Percentiles rank a stretch among this genome's conserved stretches.
phyloP scores from a whole-genome alignment of 2,329 filamentous ascomycete species.

The Colletotrichum sp. region DNA sequence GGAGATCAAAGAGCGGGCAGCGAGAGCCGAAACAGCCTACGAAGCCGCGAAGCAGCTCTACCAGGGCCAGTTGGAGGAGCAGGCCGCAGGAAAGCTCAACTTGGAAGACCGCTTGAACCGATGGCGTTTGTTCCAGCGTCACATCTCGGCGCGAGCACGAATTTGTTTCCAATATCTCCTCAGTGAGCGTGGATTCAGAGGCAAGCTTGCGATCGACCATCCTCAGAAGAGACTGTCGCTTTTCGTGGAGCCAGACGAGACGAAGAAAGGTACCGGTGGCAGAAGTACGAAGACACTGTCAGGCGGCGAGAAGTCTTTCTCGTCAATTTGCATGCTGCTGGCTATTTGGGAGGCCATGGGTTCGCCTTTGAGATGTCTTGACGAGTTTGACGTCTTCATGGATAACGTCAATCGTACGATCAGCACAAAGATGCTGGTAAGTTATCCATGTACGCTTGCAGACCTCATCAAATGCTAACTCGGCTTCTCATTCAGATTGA shows the following conservation, averaged over 20 bases:
- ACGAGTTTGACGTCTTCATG: slow-evolving; percentile 99
- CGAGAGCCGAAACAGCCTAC: slow-evolving; percentile 45
- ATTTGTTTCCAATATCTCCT: slow-evolving; percentile 89
- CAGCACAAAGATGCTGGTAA: slow-evolving; percentile 90
- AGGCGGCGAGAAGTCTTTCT: slow-evolving; percentile 97
- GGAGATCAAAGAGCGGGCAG: slow-evolving; percentile 61
- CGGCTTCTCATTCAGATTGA: slow-evolving; percentile 63
- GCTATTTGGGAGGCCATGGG: slow-evolving; percentile 99
- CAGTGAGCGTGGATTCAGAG: slow-evolving; percentile 87
- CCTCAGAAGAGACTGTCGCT: slow-evolving; percentile 76
- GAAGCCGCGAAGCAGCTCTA: slow-evolving; percentile 41
- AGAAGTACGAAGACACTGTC: slow-evolving; percentile 91
- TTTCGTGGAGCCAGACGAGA: slow-evolving; percentile 74
- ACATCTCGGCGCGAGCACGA: slow-evolving; percentile 85
- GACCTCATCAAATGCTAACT: background rate
- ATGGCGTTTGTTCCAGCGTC: slow-evolving; percentile 82
- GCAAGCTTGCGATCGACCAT: slow-evolving; percentile 81
- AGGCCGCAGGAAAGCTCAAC: slow-evolving; percentile 58
- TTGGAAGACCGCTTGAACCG: slow-evolving; percentile 73
- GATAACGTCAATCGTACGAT: slow-evolving; percentile 94
- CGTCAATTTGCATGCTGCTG: slow-evolving; percentile 90
- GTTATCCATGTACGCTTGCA: slow-evolving; percentile 33
- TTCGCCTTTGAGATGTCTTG: slow-evolving; percentile 89
- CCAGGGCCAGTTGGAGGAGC: slow-evolving; percentile 47
- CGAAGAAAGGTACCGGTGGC: slow-evolving; percentile 70